Percentiles rank a stretch among this genome's conserved stretches.
Conservation (phyloP, 345 rosid genomes). For the Linum lewisii region DNA sequence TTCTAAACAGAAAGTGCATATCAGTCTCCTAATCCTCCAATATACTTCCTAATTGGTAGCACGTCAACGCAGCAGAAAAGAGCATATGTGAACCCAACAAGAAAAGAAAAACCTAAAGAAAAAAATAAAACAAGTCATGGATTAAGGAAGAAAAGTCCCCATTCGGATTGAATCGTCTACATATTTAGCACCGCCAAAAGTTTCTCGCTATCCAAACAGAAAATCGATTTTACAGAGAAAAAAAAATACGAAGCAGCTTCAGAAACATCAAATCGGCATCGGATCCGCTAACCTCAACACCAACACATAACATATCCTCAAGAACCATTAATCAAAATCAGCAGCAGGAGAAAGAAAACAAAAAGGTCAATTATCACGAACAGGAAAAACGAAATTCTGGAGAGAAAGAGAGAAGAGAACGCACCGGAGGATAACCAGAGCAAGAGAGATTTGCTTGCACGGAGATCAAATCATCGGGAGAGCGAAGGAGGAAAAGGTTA, state of each 20-base stretch:
- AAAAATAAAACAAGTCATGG: no score
- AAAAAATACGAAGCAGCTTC: neutral
- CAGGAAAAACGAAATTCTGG: neutral
- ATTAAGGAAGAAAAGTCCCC: neutral
- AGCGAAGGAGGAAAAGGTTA: conserved; percentile 8
- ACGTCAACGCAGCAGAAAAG: neutral
- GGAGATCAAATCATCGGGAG: conserved; percentile 18
- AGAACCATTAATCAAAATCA: neutral
- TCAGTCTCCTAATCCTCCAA: neutral
- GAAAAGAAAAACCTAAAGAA: neutral
- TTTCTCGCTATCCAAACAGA: neutral
- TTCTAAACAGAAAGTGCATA: no score
- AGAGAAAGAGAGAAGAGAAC: neutral
- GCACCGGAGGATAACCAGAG: conserved; percentile 22
- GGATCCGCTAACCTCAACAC: neutral
- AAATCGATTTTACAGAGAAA: neutral
- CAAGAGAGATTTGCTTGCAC: neutral
- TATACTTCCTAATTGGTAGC: neutral
- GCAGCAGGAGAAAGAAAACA: neutral
- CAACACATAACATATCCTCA: neutral
- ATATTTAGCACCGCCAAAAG: neutral
- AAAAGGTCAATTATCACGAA: neutral
- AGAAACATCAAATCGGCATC: neutral
- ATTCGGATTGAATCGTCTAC: neutral
- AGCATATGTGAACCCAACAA: neutral